Evolutionary conservation across 768 basidiomycete genomes (phyloP).

Genomic region (Boletales sp.): DNA sequence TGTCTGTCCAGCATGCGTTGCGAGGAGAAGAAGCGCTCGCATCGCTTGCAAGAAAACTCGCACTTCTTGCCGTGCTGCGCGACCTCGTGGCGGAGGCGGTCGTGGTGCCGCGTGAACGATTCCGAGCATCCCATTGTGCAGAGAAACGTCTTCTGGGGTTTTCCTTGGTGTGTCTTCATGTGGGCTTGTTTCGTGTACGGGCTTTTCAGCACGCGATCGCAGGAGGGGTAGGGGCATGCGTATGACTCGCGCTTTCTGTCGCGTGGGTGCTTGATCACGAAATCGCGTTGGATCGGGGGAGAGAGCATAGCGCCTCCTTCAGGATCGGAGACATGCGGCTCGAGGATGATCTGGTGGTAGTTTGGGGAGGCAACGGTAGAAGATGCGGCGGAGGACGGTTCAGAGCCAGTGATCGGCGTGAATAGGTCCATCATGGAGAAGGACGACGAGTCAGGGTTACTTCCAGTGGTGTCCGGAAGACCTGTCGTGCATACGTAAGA

Average conservation of each 20-base stretch:
- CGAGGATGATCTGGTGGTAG: not conserved
- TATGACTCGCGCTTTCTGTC: not conserved
- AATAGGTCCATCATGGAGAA: not conserved
- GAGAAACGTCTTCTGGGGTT: not conserved
- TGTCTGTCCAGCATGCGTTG: constrained; percentile 4
- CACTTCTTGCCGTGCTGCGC: constrained; percentile 3
- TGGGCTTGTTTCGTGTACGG: constrained; percentile 1
- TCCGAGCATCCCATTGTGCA: constrained; percentile 4
- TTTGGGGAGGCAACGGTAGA: not conserved
- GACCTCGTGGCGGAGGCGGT: constrained; percentile 1
- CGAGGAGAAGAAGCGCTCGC: constrained; percentile 5
- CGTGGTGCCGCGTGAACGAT: constrained; percentile 2
- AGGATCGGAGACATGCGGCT: not conserved
- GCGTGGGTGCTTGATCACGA: not conserved
- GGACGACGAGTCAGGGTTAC: not conserved
- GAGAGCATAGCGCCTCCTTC: not conserved
- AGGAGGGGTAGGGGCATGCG: not conserved
- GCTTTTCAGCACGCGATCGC: not conserved
- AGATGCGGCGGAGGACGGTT: not conserved
- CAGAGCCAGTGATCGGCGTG: not conserved
- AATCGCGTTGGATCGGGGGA: not conserved
- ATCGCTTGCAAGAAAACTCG: constrained; percentile 1
- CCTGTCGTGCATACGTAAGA: not conserved
- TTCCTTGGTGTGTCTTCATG: not conserved
- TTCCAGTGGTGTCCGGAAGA: not conserved